Base-by-base conservation (phyloP, 345 rosid species). In the Eucalyptus cloeziana region DNA sequence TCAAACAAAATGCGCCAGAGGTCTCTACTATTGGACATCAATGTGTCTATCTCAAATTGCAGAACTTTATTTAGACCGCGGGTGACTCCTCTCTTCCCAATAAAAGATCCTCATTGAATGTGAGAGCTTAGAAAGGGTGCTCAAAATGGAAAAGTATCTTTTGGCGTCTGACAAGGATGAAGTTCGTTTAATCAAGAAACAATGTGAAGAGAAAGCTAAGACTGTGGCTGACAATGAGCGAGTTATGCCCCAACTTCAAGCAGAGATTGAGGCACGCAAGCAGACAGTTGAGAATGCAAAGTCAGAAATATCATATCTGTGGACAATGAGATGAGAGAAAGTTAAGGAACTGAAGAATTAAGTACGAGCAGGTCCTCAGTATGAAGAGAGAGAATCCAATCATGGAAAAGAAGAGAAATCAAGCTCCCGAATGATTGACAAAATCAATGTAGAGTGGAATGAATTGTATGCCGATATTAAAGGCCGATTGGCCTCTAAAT, bases 301-400 rank as follows among this genome's bases (percentile, higher is more conserved):
- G 62, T 56, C 62, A 56, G 27, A 56, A 56, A 4, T 56, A 56
- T 22, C 62, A 56, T 56, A 5, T 56, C 10, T 56, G 62, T 24
- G 3, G 11, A 24, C 62, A 24, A 54, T 0, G 13, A 56, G 12
- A 56, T 56, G 0, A 1, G 30, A 24, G 67, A 58, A 25, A 58
- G 30, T 58, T 25, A 60, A 25, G 67, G 67, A 60, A 56, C 58
- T 54, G 58, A 21, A 54, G 25, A 54, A 54, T 50, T 22, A 27
- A 60, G 67, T 27, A 27, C 67, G 7, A 60, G 31, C 67, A 27
- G 14, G 67, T 60, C 31, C 67, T 25, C 27, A 25, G 31, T 60
- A 60, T 27, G 67, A 27, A 60, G 67, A 60, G 31, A 0, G 31
- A 60, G 31, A 60, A 60, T 60, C 31, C 31, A 60, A 60, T 15